Evolutionary conservation across 495 filamentous ascomycete species (phyloP), one percentile per base, ranked within the genome.

Genomic region (Aspergillus incahuasiensis): DNA sequence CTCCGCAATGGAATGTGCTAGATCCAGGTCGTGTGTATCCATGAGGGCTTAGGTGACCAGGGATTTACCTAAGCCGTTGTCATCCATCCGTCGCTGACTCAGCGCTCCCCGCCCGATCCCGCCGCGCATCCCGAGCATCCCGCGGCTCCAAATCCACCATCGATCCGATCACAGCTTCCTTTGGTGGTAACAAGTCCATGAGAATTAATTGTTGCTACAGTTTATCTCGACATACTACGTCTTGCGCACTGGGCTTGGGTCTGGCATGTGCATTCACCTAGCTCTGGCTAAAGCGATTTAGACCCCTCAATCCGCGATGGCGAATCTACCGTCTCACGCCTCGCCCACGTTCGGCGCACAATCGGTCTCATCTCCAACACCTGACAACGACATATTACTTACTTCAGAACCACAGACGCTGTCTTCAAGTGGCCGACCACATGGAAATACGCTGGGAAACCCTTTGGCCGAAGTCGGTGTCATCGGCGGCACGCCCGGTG

Each of bases 281-380:
- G n/a, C 48, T 15, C 45, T 15, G 16, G 6, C 47, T 20, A 24
- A 52, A n/a, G n/a, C n/a, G n/a, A 35, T 52, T 43, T 20, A 15
- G 45, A 49, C 35, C 52, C 56, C 32, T 47, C 59, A 48, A 50
- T 24, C 48, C 71, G 63, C 65, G 58, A 80, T 80, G 77, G 68
- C 75, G 55, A 69, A 79, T 52, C 60, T 81, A 56, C 76, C 77
- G 15, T 75, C 77, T 25, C 77, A 81, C 59, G 74, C 72, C 53
- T 79, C 77, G 19, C 79, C 80, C 18, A 68, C 78, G 60, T 74
- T 81, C 58, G 56, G 72, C 32, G 74, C 79, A 48, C 74, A 72
- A 35, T 66, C 69, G 21, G 55, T 67, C 50, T 59, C 68, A 15
- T 61, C 66, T 21, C 56, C 60, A 22, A 57, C 64, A 42, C 28